Evolutionary conservation across 345 rosid genomes (phyloP).

Genomic region (Corchorus capsularis): DNA sequence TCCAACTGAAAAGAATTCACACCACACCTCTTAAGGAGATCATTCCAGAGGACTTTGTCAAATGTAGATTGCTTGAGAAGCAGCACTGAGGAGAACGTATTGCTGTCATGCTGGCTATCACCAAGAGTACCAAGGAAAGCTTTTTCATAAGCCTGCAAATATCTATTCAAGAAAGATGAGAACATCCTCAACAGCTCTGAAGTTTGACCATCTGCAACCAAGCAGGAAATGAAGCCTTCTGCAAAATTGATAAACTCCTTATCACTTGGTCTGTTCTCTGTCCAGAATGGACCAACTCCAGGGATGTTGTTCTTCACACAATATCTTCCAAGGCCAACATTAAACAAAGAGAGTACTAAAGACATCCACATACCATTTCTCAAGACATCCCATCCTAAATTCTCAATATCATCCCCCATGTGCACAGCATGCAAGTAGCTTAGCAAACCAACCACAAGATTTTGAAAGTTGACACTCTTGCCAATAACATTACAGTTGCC

Average conservation of each 20-base stretch:
- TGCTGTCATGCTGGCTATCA: constrained; percentile 41
- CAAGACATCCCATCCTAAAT: constrained; percentile 82
- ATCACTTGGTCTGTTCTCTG: constrained; percentile 51
- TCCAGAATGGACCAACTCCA: constrained; percentile 48
- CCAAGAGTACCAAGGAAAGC: constrained; percentile 70
- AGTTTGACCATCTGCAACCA: constrained; percentile 55
- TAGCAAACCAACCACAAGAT: constrained; percentile 51
- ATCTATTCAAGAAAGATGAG: constrained; percentile 61
- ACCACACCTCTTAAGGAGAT: constrained; percentile 63
- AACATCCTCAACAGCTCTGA: constrained; percentile 53
- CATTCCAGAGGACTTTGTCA: constrained; percentile 67
- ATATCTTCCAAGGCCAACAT: constrained; percentile 58
- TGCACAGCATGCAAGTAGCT: constrained; percentile 42
- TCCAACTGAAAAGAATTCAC: constrained; percentile 51
- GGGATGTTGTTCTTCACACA: constrained; percentile 48
- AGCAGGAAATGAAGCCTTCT: constrained; percentile 52
- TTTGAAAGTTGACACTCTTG: constrained; percentile 41
- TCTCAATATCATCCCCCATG: constrained; percentile 48
- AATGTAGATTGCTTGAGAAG: constrained; percentile 77
- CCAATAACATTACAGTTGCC: constrained; percentile 43
- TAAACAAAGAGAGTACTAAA: constrained; percentile 62
- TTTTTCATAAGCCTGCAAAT: constrained; percentile 58
- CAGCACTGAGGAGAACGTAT: constrained; percentile 54
- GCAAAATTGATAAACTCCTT: constrained; percentile 50
- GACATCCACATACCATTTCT: constrained; percentile 82